Evolutionary conservation across 2,329 filamentous ascomycete species (phyloP), one percentile per base, ranked within the genome.

Genomic region (Verticillium albo-atrum): DNA sequence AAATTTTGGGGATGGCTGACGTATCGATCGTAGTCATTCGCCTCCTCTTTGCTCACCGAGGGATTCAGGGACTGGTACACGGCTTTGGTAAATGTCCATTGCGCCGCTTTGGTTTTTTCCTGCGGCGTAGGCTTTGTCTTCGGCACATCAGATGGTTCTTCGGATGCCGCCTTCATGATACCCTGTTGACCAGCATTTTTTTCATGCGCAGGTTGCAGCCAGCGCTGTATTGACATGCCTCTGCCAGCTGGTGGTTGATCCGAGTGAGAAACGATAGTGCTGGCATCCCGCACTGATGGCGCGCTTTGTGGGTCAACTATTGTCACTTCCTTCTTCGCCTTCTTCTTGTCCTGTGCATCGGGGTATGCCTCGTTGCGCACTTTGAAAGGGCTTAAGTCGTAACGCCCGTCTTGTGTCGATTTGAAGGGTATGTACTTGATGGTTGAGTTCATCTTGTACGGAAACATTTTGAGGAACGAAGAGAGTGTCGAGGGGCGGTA

Each of bases 361-460:
- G 82, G 79, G 30, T 89, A 83, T 35, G 79, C 74, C 42, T 87
- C 84, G 52, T 82, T 88, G 58, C 92, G 89, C 47, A 93, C 88
- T 35, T 89, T 86, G 72, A 98, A 99, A 1, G 94, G 94, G 61
- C 91, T 97, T 50, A 94, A 82, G 69, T 97, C 91, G 68, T 92
- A 93, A 60, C 86, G 86, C 14, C 88, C 88, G 61, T 91, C 85
- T 66, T 89, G 84, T 4, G 87, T 88, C 2, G 87, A 85, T 60
- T 89, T 89, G 61, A 93, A 82, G 12, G 90, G 89, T 32, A 94
- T 89, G 70, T 94, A 93, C 62, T 89, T 90, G 63, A 93, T 86
- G 4, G 91, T 95, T 0, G 91, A 93, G 69, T 94, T 96, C 83
- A 98, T 91, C 70, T 91, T 92, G 74, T 90, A 97, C 0, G 92